Evolutionary conservation across 2,329 filamentous ascomycete genomes (phyloP), one percentile per base, ranked within the genome.

Genomic region (Talaromyces sp.): DNA sequence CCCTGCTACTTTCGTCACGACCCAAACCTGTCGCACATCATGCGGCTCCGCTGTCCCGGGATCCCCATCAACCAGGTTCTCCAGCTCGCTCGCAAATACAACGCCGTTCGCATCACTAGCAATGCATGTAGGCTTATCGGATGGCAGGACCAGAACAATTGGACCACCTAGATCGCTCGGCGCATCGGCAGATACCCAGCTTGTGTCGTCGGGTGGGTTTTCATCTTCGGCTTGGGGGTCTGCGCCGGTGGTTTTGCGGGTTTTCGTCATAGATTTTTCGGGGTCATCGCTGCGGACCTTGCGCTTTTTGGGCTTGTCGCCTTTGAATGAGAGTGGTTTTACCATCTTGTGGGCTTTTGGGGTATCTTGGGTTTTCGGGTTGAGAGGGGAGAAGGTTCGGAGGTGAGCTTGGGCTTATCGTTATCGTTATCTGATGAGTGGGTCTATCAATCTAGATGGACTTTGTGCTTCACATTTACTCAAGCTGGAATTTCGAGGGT

Each of bases 11-110:
- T 83, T 84, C 63, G 89, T 96, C 55, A 90, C 91, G 60, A 97
- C 85, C 90, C 93, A 99, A 14, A 99, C 94, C 77, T 97, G 92
- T 55, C 93, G 82, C 55, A 97, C 92, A 71, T 97, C 92, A 72
- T 97, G 92, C 45, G 94, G 94, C 75, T 99, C 94, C 8, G 93
- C 91, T 4, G 86, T 96, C n/a, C 81, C 72, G 3, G 90, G 83
- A 68, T 96, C 88, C 22, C 80, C 86, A 52, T 97, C 92, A 55
- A 96, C 83, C 32, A 96, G 87, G 69, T 97, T 97, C 77, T 96
- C 91, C 45, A 99, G 77, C 13, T 81, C 77, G 62, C 89, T 86
- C 4, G 89, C 82, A 72, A 96, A 99, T 14, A 97, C 88, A 67
- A 89, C 90, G 54, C 94, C 94, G 56, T 85, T 87, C 37, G 89